These are phyloP conservation scores for Colletotrichum filicis DNA, from an alignment of 2,329 filamentous ascomycete species.

Conservation along the genomic window DNA sequence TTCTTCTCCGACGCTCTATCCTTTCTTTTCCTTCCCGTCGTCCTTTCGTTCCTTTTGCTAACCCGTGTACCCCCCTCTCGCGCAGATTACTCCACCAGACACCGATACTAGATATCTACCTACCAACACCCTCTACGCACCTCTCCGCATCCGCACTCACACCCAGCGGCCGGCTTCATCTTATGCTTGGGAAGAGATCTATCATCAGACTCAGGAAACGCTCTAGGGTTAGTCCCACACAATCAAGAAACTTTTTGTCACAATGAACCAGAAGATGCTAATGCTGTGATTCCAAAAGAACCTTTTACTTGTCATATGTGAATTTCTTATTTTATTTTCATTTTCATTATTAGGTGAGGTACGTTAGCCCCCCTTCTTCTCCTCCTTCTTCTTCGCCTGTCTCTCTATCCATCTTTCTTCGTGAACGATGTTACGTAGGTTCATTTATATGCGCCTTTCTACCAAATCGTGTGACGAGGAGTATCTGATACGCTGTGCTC, in stretches of 20 bases:
- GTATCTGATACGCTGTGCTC: neutral
- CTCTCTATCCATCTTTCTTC: constrained; percentile 22
- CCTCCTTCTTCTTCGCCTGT: neutral
- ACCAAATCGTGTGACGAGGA: neutral
- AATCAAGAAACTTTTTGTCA: constrained; percentile 20
- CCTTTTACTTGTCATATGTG: neutral
- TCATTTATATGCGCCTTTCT: constrained; percentile 21
- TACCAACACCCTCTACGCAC: neutral
- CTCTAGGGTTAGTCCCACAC: constrained; percentile 43
- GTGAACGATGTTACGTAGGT: constrained; percentile 29
- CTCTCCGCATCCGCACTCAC: neutral
- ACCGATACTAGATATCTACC: constrained; percentile 45
- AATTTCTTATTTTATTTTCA: neutral
- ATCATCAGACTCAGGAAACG: neutral
- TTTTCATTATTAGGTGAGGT: constrained; percentile 31
- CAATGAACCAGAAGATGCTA: constrained; percentile 30
- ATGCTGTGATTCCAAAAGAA: constrained; percentile 26
- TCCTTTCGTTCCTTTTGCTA: too few relatives aligned
- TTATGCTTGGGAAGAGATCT: neutral
- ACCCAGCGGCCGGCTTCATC: neutral
- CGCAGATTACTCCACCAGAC: constrained; percentile 47
- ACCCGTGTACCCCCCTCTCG: neutral
- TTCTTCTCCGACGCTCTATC: neutral
- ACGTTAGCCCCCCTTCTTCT: neutral
- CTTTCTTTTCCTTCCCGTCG: neutral